Evolutionary conservation across 768 basidiomycete genomes (phyloP), one percentile per base, ranked within the genome.

Genomic region (Dacryopinax primogenitus): DNA sequence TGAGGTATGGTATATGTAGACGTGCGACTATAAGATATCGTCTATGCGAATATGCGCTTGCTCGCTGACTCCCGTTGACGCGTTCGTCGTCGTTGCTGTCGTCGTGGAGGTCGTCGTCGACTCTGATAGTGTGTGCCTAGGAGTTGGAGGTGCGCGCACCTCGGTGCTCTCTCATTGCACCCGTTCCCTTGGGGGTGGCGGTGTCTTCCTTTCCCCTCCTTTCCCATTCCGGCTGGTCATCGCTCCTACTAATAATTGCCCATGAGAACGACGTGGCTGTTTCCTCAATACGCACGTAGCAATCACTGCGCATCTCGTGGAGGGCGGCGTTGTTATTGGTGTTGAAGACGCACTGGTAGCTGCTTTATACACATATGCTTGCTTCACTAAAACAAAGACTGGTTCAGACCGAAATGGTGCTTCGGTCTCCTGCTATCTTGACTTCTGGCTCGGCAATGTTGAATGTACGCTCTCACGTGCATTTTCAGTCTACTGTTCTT

Each of bases 81-180:
- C 41, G 41, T 44, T 58, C 51, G 4, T 58, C 51, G 51, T 30
- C 32, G 51, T 58, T 30, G 51, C 4, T 58, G 51, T 13, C 51
- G 51, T 58, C 51, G 51, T 58, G 51, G 51, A 28, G 12, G 37
- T 39, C 51, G 51, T 58, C 51, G 51, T 58, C 51, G 51, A 58
- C 13, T 58, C 51, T 6, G 26, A 21, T 58, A 30, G 51, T 47
- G 23, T 9, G 16, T 28, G 32, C 13, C 26, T 15, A 28, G 51
- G 51, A 23, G 51, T 13, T 13, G 30, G 13, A 26, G 51, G 51
- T 21, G 26, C 23, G 26, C 51, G 13, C 51, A 23, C 3, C 11
- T 28, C 26, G 13, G 30, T 26, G 4, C 41, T 44, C 11, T 18
- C 11, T 18, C 45, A 58, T 58, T 58, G 51, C 51, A 32, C 51